A percentile compares a stretch with the other conserved stretches of the same genome.
Evolutionary conservation across 257 asterid genomes (phyloP).

Genomic region (Solanum dulcamara): DNA sequence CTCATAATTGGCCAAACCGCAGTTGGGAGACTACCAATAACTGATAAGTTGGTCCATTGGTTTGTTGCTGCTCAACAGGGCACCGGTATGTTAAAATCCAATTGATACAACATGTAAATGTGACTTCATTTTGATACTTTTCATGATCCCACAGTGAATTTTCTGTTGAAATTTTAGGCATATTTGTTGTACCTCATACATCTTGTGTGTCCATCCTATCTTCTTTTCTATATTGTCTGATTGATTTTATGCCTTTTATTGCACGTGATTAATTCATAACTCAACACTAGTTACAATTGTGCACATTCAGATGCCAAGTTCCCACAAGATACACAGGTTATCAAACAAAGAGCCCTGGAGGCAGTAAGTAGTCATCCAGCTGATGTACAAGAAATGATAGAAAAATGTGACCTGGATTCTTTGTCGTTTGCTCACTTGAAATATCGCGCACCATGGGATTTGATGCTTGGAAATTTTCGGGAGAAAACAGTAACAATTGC

Average conservation of each 20-base stretch:
- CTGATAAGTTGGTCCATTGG: conserved; percentile 18
- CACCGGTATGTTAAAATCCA: background rate
- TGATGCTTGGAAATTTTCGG: conserved; percentile 10
- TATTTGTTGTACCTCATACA: background rate
- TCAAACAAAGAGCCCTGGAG: conserved; percentile 9
- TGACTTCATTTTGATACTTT: background rate
- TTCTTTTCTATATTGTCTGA: background rate
- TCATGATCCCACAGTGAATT: background rate
- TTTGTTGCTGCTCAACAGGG: conserved; percentile 6
- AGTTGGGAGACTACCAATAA: conserved; percentile 21
- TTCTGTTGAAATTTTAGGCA: background rate
- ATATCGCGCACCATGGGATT: conserved; percentile 33
- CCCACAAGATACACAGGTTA: conserved; percentile 13
- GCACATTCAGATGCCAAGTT: conserved; percentile 7
- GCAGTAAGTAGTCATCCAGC: conserved; percentile 8
- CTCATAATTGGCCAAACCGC: conserved; percentile 3
- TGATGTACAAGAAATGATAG: conserved; percentile 15
- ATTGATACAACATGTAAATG: background rate
- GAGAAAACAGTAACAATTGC: conserved; percentile 19
- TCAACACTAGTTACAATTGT: no score
- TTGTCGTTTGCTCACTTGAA: conserved; percentile 19
- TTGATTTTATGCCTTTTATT: no score
- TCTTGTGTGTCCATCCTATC: background rate
- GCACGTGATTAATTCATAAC: no score
- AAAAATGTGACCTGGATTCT: conserved; percentile 11